Percentiles rank a stretch among this genome's conserved stretches.
phyloP scores from a whole-genome alignment of 2,329 filamentous ascomycete genomes.

The Sclerotinia trifoliorum region DNA sequence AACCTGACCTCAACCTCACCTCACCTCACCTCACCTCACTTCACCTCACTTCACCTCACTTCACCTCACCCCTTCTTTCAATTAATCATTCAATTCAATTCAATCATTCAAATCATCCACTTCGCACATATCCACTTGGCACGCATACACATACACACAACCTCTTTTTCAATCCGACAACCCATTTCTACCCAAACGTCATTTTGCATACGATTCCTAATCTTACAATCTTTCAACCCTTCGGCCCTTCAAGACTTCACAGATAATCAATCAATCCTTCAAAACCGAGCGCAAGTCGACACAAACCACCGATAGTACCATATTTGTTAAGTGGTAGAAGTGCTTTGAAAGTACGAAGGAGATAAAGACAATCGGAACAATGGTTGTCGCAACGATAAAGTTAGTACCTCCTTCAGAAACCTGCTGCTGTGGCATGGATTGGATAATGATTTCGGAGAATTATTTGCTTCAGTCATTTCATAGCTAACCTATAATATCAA shows the following conservation, averaged over 20 bases:
- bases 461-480: neutral
- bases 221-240: neutral
- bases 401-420: slow-evolving; percentile 42
- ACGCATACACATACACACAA: neutral
- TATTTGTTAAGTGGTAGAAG: neutral
- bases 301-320: neutral
- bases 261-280: neutral
- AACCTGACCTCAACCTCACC: neutral
- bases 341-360: neutral
- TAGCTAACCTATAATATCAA: slow-evolving; percentile 27
- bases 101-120: slow-evolving; percentile 7
- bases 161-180: neutral
- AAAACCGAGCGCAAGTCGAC: slow-evolving; percentile 6
- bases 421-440: slow-evolving; percentile 1
- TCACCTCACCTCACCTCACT: neutral
- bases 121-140: slow-evolving; percentile 7
- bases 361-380: slow-evolving; percentile 27
- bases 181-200: slow-evolving; percentile 4
- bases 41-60: neutral
- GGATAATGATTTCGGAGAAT: neutral
- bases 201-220: slow-evolving; percentile 13
- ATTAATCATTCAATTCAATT: slow-evolving; percentile 1
- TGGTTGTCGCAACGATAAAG: slow-evolving; percentile 64
- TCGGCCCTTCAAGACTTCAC: neutral
- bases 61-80: slow-evolving; percentile 1